Percentiles rank a stretch among this genome's conserved stretches.
Conservation (phyloP, 1,284 basidiomycete genomes). For the Macrocystidia cucumis region DNA sequence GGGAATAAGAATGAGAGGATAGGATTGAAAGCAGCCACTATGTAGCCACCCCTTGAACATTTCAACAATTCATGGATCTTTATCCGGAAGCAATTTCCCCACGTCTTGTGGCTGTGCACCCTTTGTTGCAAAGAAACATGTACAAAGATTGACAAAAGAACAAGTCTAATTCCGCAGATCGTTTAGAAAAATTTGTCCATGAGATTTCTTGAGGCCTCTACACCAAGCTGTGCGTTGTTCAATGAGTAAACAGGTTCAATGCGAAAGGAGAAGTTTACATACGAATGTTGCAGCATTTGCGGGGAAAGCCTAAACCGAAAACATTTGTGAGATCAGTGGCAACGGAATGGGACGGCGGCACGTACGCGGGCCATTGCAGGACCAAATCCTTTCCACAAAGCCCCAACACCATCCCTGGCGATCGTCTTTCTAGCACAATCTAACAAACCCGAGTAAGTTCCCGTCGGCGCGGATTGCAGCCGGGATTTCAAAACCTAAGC, state of each 20-base stretch:
- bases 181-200: conserved; percentile 64
- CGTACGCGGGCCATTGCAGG: conserved; percentile 91
- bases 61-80: no score
- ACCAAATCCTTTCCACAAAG: conserved; percentile 96
- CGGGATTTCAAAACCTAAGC: conserved; percentile 89
- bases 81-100: no score
- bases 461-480: conserved; percentile 93
- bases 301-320: conserved; percentile 65
- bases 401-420: conserved; percentile 82
- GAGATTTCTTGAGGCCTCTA: conserved; percentile 70
- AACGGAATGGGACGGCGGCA: conserved; percentile 11
- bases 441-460: conserved; percentile 90
- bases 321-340: not conserved
- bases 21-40: no score
- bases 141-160: no score
- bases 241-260: conserved; percentile 5
- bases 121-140: no score
- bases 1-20: no score
- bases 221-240: conserved; percentile 62
- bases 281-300: conserved; percentile 96
- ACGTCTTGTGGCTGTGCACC: no score
- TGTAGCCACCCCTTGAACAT: no score
- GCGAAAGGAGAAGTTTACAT: conserved; percentile 26
- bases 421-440: conserved; percentile 94
- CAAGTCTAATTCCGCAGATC: no score